Evolutionary conservation across 192 early-diverging fungal genomes (phyloP).

Genomic region (Allomyces macrogynus): DNA sequence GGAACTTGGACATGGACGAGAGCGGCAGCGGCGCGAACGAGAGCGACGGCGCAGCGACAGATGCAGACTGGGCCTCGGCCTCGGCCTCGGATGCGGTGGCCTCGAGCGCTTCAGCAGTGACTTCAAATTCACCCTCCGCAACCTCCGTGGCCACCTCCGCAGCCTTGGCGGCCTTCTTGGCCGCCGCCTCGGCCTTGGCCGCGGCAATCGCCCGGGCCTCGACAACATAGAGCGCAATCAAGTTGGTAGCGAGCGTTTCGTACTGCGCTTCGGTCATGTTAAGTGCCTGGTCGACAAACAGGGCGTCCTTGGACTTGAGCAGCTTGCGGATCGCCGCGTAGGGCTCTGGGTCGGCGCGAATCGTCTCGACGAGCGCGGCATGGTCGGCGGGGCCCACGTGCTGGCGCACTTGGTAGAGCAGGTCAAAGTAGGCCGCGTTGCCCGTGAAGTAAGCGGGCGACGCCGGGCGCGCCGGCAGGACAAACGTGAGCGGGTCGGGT

Average conservation of each 20-base stretch:
- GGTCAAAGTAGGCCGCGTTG: slow-evolving; percentile 53
- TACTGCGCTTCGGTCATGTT: slow-evolving; percentile 14
- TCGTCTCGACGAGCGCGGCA: slow-evolving; percentile 3
- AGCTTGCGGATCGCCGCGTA: slow-evolving; percentile 1
- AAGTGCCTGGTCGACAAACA: slow-evolving; percentile 8
- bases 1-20: slow-evolving; percentile 7
- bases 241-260: slow-evolving; percentile 2
- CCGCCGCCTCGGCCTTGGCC: slow-evolving; percentile 2
- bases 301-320: slow-evolving; percentile 1
- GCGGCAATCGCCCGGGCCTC: slow-evolving; percentile 5
- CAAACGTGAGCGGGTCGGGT: too few relatives aligned
- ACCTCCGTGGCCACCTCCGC: slow-evolving; percentile 2
- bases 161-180: slow-evolving; percentile 3
- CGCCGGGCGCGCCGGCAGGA: slow-evolving; percentile 12
- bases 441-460: slow-evolving; percentile 76
- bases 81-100: slow-evolving; percentile 27
- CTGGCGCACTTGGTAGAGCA: slow-evolving; percentile 37
- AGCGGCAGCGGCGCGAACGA: slow-evolving; percentile 7
- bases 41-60: slow-evolving; percentile 15
- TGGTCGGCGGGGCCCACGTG: slow-evolving; percentile 10
- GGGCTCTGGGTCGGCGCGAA: slow-evolving; percentile 1
- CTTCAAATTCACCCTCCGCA: neutral
- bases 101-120: slow-evolving; percentile 12
- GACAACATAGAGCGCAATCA: slow-evolving; percentile 9
- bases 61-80: slow-evolving; percentile 22